Evolutionary conservation across 2,329 filamentous ascomycete genomes (phyloP).

Genomic region (Dactylellina drechsleri): DNA sequence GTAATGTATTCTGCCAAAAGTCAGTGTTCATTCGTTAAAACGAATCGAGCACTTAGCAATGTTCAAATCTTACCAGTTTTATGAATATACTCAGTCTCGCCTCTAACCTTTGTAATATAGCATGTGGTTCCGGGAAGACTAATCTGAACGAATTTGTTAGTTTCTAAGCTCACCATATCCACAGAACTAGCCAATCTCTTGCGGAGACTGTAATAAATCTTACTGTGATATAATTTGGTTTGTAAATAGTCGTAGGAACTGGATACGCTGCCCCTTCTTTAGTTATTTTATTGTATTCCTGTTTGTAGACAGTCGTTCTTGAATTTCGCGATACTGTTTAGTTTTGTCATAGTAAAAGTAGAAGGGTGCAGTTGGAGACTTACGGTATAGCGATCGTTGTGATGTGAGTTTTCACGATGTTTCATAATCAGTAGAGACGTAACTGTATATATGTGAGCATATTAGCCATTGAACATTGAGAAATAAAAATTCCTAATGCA

Average conservation of each 20-base stretch:
- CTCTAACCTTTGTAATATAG: slow-evolving; percentile 34
- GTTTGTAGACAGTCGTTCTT: too few species aligned
- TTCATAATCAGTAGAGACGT: slow-evolving; percentile 30
- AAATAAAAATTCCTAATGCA: too few species aligned
- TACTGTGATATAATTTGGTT: too few species aligned
- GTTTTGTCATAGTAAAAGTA: not conserved
- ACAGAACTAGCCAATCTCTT: too few species aligned
- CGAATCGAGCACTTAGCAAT: not conserved
- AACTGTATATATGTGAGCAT: not conserved
- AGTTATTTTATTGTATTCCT: too few species aligned
- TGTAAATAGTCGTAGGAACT: too few species aligned
- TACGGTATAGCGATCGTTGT: slow-evolving; percentile 33
- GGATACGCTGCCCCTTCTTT: too few species aligned
- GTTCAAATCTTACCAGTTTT: slow-evolving; percentile 20
- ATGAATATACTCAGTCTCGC: slow-evolving; percentile 43
- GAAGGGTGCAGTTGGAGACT: not conserved
- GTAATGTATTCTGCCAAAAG: slow-evolving; percentile 29
- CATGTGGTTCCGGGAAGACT: slow-evolving; percentile 26
- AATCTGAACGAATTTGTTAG: too few species aligned
- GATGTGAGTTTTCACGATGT: slow-evolving; percentile 36
- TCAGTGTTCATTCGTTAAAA: not conserved
- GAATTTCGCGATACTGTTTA: too few species aligned
- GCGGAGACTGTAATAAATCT: too few species aligned
- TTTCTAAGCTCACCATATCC: too few species aligned
- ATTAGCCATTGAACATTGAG: too few species aligned